Percentiles rank a stretch among this genome's conserved stretches.
Evolutionary conservation across 257 asterid genomes (phyloP).

Genomic region (Echites panduratus): DNA sequence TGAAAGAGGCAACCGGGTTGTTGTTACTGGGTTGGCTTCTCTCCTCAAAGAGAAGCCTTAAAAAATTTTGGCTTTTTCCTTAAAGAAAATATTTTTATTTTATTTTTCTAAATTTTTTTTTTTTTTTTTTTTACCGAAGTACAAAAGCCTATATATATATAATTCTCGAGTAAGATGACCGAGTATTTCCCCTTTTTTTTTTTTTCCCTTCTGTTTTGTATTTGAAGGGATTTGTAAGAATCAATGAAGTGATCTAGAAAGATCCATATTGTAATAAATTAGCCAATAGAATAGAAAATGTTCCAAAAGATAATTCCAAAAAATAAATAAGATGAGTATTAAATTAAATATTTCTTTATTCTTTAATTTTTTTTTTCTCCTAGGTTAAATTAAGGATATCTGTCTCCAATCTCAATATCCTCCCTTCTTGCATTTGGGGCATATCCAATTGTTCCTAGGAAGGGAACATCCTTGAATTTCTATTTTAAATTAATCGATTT

Average conservation of each 20-base stretch:
- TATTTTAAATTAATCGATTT: not conserved
- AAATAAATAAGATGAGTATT: no score
- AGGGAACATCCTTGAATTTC: conserved; percentile 25
- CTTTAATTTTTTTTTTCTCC: no score
- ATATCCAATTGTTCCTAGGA: conserved; percentile 29
- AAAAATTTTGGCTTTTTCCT: conserved; percentile 26
- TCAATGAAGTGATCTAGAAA: conserved; percentile 11
- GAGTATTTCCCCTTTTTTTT: conserved; percentile 7
- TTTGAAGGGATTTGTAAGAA: conserved; percentile 30
- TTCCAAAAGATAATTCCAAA: not conserved
- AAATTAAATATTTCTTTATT: no score
- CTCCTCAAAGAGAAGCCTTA: conserved; percentile 69
- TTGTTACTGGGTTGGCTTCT: conserved; percentile 85
- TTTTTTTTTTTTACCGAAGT: conserved; percentile 6
- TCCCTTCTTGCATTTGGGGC: conserved; percentile 10
- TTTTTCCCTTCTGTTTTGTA: conserved; percentile 12
- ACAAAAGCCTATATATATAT: conserved; percentile 25
- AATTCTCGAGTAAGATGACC: conserved; percentile 21
- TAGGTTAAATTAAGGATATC: not conserved
- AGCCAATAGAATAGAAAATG: conserved; percentile 1
- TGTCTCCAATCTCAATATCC: not conserved
- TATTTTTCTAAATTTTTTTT: conserved; percentile 17
- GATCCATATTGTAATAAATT: conserved; percentile 27
- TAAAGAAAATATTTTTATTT: no score
- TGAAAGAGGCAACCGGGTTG: conserved; percentile 50